These are phyloP conservation scores for Podospora appendiculata DNA, from an alignment of 495 filamentous ascomycete genomes.

Conservation along the genomic window DNA sequence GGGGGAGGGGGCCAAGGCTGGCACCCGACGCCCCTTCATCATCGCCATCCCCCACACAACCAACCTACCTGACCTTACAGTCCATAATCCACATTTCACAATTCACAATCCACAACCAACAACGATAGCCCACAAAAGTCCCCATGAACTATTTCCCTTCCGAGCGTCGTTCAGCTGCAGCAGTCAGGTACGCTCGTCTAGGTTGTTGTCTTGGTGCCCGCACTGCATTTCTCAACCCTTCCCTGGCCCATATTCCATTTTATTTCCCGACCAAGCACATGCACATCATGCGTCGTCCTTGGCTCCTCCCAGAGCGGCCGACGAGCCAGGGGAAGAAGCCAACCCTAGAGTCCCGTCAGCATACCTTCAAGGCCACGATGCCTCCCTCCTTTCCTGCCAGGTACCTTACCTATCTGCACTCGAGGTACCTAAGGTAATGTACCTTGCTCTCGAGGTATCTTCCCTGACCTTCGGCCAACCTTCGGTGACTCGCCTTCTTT, in stretches of 20 bases:
- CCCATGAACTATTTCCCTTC: not conserved
- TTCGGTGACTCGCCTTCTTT: too few species aligned
- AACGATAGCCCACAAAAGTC: conserved; percentile 1
- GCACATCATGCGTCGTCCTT: conserved; percentile 12
- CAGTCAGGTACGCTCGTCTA: not conserved
- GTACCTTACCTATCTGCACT: too few species aligned
- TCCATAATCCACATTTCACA: too few species aligned
- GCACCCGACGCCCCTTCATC: not conserved
- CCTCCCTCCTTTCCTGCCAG: too few species aligned
- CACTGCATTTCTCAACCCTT: not conserved
- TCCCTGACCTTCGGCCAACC: too few species aligned
- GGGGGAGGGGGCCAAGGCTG: not conserved
- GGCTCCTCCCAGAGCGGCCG: not conserved
- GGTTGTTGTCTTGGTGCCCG: not conserved
- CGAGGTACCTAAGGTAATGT: too few species aligned
- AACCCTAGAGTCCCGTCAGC: too few species aligned
- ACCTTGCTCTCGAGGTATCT: too few species aligned
- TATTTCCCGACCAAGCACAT: conserved; percentile 7
- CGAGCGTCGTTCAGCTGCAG: conserved; percentile 4
- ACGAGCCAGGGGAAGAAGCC: too few species aligned
- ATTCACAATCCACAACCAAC: not conserved
- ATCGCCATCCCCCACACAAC: conserved; percentile 2
- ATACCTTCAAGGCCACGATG: too few species aligned
- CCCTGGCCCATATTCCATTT: not conserved
- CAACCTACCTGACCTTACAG: too few species aligned